A percentile compares a stretch with the other conserved stretches of the same genome.
These are phyloP conservation scores for Pleurotus tuber-regium DNA, from an alignment of 768 basidiomycete species.

Conservation along the genomic window DNA sequence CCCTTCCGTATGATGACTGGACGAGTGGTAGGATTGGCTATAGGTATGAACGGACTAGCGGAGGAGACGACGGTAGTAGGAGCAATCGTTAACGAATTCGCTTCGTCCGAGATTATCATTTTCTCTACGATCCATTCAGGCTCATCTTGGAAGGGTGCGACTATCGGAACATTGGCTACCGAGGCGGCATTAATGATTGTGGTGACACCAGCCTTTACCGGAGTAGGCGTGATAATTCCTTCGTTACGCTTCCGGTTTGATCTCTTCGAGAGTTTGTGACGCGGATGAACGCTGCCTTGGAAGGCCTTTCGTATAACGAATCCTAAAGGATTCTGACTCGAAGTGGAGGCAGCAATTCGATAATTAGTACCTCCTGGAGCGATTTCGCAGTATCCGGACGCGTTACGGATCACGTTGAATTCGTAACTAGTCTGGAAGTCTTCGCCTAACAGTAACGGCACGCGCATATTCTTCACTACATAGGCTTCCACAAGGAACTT, in stretches of 20 bases:
- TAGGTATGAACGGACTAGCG: conserved; percentile 8
- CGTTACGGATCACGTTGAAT: conserved; percentile 11
- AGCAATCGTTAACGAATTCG: conserved; percentile 6
- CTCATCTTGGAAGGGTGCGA: conserved; percentile 4
- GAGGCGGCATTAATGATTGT: background rate
- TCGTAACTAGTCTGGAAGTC: conserved; percentile 25
- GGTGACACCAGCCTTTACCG: conserved; percentile 3
- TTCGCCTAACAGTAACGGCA: conserved; percentile 25
- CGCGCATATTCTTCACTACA: conserved; percentile 22
- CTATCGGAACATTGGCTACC: background rate
- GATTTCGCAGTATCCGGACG: conserved; percentile 10
- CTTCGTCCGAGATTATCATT: conserved; percentile 12
- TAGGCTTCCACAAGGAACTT: conserved; percentile 20
- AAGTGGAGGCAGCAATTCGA: conserved; percentile 10
- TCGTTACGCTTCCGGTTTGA: background rate
- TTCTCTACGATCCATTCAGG: conserved; percentile 17
- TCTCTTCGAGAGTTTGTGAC: background rate
- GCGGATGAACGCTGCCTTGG: background rate
- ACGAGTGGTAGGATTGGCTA: conserved; percentile 12
- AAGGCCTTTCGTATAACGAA: conserved; percentile 5
- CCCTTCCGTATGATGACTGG: conserved; percentile 14
- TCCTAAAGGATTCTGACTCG: background rate
- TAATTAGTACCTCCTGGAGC: background rate
- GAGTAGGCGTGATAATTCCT: background rate
- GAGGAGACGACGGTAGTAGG: conserved; percentile 16